These are phyloP conservation scores for Suillus ampliporus DNA, from an alignment of 768 basidiomycete genomes.

Conservation along the genomic window DNA sequence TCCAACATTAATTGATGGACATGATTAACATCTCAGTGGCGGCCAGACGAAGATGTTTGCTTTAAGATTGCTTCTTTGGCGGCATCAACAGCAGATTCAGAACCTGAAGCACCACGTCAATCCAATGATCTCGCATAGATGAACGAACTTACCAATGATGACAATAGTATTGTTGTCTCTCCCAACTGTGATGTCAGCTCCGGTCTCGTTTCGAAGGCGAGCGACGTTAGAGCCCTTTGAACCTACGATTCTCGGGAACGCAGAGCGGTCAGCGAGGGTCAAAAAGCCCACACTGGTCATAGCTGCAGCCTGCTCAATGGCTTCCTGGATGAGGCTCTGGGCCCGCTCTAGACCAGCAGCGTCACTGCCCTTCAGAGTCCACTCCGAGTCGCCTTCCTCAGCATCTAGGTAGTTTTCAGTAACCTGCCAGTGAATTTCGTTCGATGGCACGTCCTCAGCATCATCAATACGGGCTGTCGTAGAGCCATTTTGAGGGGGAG, in stretches of 20 bases:
- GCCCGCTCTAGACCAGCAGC: constrained; percentile 79
- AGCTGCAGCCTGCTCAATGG: constrained; percentile 71
- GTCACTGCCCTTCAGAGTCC: constrained; percentile 86
- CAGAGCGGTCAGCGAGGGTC: constrained; percentile 78
- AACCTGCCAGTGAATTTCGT: constrained; percentile 76
- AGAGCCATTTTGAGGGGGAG: constrained; percentile 49
- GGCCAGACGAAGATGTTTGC: constrained; percentile 46
- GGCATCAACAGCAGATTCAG: constrained; percentile 66
- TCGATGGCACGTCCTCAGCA: constrained; percentile 44
- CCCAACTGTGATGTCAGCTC: constrained; percentile 90
- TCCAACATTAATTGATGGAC: not conserved
- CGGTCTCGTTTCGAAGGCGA: constrained; percentile 86
- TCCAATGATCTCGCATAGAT: constrained; percentile 8
- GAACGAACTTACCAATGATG: constrained; percentile 70
- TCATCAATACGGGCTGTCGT: constrained; percentile 88
- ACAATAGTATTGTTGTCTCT: constrained; percentile 87
- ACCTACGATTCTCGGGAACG: constrained; percentile 94
- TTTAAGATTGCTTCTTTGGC: constrained; percentile 81
- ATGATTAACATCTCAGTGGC: not conserved
- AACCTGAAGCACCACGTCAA: constrained; percentile 49
- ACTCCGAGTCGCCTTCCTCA: constrained; percentile 83
- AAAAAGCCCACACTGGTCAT: constrained; percentile 87
- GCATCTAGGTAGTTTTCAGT: constrained; percentile 76
- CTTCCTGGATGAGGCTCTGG: constrained; percentile 65
- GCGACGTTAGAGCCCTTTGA: constrained; percentile 89